Base-by-base conservation (phyloP, 352 stramenopile species). In the Pilasporangium apinafurcum region DNA sequence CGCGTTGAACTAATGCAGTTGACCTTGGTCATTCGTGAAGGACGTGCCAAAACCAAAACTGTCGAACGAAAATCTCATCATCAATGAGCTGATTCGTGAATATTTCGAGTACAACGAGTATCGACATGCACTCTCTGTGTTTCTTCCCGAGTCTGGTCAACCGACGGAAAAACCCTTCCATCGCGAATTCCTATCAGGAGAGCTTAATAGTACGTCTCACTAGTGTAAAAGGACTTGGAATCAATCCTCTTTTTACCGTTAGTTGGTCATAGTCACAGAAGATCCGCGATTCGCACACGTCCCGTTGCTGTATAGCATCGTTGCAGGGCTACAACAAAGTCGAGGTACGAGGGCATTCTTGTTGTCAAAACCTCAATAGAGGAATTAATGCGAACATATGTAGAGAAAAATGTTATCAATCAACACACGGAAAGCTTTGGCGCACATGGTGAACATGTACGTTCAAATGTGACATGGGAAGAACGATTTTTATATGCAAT, bases 21-120 rank as follows among this genome's bases (percentile, higher is more conserved):
- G 16, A 16, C 24, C 20, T 36, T 33, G 28, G 39, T 8, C 14
- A 7, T 34, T 14, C 14, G 43, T 37, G 21, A 20, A 59, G 57
- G 48, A 60, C n/a, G 65, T 72, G 0, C 69, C 74, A 0, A 89
- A 85, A 40, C 85, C 83, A 17, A 85, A 74, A 34, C 57, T 96
- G 1, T 94, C 80, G 16, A 96, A 93, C 51, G 89, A 97, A 35
- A 97, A 96, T 55, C 64, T 97, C 32, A 58, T 98, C 35, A 93
- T 98, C 45, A 97, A 98, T 51, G 89, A 97, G 65, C 65, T 98
- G 17, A 94, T 98, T 38, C 71, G 86, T 6, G 92, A 97, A 35
- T 98, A 97, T 55, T 60, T 98, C 8, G 69, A 89, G 38, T 98
- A 95, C 67, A 97, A 97, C 44, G 83, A 85, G n/a, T 97, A 98